These are phyloP conservation scores for Fraxinus floribunda DNA, from an alignment of 305 asterid genomes.

Conservation along the genomic window DNA sequence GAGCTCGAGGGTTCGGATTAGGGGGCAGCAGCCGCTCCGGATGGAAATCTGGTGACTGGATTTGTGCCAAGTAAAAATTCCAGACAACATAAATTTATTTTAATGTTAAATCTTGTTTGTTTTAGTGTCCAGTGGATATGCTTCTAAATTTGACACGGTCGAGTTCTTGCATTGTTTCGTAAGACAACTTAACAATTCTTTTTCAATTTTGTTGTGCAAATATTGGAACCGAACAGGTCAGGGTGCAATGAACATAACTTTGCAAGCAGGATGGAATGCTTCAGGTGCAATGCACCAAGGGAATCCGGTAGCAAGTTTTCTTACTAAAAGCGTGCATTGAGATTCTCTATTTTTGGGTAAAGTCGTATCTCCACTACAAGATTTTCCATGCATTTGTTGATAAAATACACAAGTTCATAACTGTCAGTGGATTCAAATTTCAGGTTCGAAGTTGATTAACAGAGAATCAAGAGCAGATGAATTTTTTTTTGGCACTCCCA, in stretches of 20 bases:
- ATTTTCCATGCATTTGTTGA: not conserved
- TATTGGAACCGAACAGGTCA: constrained; percentile 38
- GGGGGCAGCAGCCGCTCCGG: constrained; percentile 67
- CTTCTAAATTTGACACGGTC: not conserved
- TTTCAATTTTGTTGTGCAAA: not conserved
- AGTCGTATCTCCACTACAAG: not conserved
- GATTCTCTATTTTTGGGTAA: constrained; percentile 68
- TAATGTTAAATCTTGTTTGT: not conserved
- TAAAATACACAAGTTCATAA: not conserved
- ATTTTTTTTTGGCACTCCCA: constrained; percentile 32
- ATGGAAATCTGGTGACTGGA: constrained; percentile 99
- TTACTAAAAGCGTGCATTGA: constrained; percentile 35
- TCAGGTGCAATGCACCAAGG: constrained; percentile 96
- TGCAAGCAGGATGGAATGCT: constrained; percentile 95
- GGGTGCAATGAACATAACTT: constrained; percentile 97
- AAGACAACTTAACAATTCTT: not conserved
- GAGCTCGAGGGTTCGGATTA: constrained; percentile 50
- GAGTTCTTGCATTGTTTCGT: not conserved
- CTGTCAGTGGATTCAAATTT: not conserved
- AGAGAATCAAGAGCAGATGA: constrained; percentile 47
- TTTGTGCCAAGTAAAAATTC: constrained; percentile 65
- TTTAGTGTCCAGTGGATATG: not conserved
- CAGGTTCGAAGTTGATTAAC: constrained; percentile 44
- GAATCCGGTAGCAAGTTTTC: constrained; percentile 65
- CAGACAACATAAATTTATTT: not conserved